phyloP scores from a whole-genome alignment of 2,329 filamentous ascomycete genomes.

The Lizonia empirigonia region DNA sequence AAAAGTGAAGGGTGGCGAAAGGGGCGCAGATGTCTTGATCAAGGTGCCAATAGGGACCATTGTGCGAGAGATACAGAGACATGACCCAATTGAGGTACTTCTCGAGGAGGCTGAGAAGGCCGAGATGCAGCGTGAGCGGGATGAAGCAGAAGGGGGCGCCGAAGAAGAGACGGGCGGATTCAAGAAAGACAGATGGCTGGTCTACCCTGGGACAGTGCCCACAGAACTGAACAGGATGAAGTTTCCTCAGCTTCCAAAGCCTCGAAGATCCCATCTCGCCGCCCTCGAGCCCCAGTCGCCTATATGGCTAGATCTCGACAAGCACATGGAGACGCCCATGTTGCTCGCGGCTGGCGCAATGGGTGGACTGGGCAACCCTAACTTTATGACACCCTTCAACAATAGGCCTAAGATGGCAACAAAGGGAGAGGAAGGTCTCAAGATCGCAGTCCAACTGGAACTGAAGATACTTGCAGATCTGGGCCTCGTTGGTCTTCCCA shows the following conservation, averaged over 20 bases:
- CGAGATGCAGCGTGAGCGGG: constrained; percentile 29
- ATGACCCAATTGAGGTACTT: constrained; percentile 78
- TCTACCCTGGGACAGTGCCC: constrained; percentile 79
- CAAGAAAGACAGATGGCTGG: constrained; percentile 75
- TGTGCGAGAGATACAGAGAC: constrained; percentile 77
- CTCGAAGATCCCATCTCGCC: constrained; percentile 62
- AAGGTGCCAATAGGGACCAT: constrained; percentile 93
- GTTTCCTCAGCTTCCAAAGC: constrained; percentile 63
- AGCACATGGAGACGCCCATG: constrained; percentile 81
- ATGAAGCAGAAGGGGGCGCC: constrained; percentile 32
- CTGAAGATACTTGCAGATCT: constrained; percentile 95
- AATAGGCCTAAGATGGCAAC: constrained; percentile 86
- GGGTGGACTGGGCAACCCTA: constrained; percentile 90
- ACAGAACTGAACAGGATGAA: constrained; percentile 68
- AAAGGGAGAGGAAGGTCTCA: constrained; percentile 78
- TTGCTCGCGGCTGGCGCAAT: constrained; percentile 85
- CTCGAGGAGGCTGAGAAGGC: constrained; percentile 48
- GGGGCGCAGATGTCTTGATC: constrained; percentile 86
- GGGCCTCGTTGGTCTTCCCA: constrained; percentile 90
- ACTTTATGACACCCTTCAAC: constrained; percentile 80
- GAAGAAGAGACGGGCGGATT: constrained; percentile 43
- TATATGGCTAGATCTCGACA: constrained; percentile 63
- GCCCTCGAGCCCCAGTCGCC: constrained; percentile 74
- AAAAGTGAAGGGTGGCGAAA: constrained; percentile 72
- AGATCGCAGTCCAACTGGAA: constrained; percentile 82